phyloP scores from a whole-genome alignment of 2,329 filamentous ascomycete species.

The Fusarium transvaalense region DNA sequence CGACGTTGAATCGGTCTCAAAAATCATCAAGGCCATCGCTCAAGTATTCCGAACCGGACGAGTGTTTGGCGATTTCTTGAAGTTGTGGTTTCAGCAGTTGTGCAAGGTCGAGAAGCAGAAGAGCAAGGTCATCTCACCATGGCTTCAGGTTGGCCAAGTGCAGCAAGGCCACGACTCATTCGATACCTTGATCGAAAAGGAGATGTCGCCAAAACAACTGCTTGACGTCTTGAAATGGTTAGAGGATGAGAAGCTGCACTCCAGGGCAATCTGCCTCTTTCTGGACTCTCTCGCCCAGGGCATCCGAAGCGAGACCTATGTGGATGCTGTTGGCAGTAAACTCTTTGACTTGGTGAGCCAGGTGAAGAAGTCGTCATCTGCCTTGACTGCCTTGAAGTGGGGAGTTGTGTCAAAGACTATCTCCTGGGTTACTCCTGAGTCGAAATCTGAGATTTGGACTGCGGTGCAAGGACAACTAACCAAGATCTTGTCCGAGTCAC shows the following conservation, averaged over 20 bases:
- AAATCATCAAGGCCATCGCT: slow-evolving; percentile 59
- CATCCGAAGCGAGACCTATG: slow-evolving; percentile 57
- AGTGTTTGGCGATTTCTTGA: slow-evolving; percentile 61
- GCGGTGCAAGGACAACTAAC: slow-evolving; percentile 51
- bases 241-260: slow-evolving; percentile 48
- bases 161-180: slow-evolving; percentile 34
- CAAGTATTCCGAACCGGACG: slow-evolving; percentile 60
- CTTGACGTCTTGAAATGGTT: slow-evolving; percentile 60
- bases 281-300: slow-evolving; percentile 59
- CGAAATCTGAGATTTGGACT: slow-evolving; percentile 52
- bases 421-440: slow-evolving; percentile 52
- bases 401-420: slow-evolving; percentile 54
- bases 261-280: slow-evolving; percentile 57
- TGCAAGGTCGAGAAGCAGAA: slow-evolving; percentile 52
- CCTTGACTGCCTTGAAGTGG: slow-evolving; percentile 57
- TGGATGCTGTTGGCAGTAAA: slow-evolving; percentile 57
- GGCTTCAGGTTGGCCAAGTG: slow-evolving; percentile 49
- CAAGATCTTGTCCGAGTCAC: slow-evolving; percentile 51
- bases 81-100: slow-evolving; percentile 61
- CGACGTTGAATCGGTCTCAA: slow-evolving; percentile 45
- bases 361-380: slow-evolving; percentile 49
- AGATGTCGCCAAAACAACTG: slow-evolving; percentile 61
- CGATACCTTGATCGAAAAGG: slow-evolving; percentile 55
- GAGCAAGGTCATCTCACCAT: slow-evolving; percentile 48
- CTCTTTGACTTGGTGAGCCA: slow-evolving; percentile 54